These are phyloP conservation scores for Aquilaria sinensis DNA, from an alignment of 345 rosid species.

Conservation along the genomic window DNA sequence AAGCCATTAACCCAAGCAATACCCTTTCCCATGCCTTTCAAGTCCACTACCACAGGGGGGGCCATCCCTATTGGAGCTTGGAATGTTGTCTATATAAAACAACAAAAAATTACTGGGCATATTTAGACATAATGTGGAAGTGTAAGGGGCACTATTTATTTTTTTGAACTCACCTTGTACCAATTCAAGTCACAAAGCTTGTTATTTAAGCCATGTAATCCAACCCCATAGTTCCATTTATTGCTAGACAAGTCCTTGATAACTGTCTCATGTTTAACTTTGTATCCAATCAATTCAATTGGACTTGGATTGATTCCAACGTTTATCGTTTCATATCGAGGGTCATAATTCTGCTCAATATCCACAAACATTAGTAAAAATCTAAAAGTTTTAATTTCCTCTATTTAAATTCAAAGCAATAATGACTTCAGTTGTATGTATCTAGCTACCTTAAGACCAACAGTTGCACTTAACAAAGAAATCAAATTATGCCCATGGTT, in stretches of 20 bases:
- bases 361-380: background rate
- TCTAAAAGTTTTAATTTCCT: no score
- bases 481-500: constrained; percentile 39
- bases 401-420: no score
- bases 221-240: constrained; percentile 50
- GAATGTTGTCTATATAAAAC: constrained; percentile 27
- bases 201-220: constrained; percentile 32
- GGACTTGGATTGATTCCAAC: constrained; percentile 35
- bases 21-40: constrained; percentile 61
- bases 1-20: constrained; percentile 53
- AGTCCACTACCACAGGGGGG: constrained; percentile 50
- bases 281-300: constrained; percentile 27
- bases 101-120: no score
- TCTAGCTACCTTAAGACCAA: constrained; percentile 45
- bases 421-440: no score
- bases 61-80: constrained; percentile 41
- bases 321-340: constrained; percentile 18
- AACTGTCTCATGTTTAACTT: constrained; percentile 26
- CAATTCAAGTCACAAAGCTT: constrained; percentile 21
- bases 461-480: constrained; percentile 47
- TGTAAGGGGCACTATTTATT: no score
- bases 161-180: constrained; percentile 39
- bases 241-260: constrained; percentile 38
- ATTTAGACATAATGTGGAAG: no score
- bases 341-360: constrained; percentile 39